Conservation (phyloP, 2,329 filamentous ascomycete genomes). For the Botrytis aclada region DNA sequence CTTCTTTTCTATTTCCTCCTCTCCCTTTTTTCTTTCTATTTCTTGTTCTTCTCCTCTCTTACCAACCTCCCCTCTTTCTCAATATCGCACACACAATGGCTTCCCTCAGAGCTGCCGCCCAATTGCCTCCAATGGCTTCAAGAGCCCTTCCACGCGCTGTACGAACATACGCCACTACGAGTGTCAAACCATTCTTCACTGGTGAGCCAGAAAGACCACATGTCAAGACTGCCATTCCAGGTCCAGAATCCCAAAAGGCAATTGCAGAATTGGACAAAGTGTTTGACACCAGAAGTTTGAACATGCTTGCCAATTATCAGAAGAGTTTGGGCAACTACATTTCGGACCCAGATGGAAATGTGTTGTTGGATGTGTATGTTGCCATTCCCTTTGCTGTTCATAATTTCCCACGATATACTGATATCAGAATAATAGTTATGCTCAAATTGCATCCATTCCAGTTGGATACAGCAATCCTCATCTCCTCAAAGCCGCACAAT, state of each 20-base stretch:
- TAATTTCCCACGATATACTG: constrained; percentile 10
- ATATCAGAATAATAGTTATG: constrained; percentile 50
- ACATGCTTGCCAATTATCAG: constrained; percentile 52
- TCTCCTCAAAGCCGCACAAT: constrained; percentile 61
- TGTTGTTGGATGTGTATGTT: constrained; percentile 48
- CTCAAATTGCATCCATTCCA: constrained; percentile 80
- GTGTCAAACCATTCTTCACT: constrained; percentile 34
- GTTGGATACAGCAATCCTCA: constrained; percentile 78
- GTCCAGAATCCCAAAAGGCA: constrained; percentile 40
- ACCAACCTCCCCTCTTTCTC: not conserved
- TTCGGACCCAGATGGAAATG: constrained; percentile 50
- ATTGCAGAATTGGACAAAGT: constrained; percentile 46
- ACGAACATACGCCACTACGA: constrained; percentile 29
- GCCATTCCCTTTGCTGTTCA: not conserved
- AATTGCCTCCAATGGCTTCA: constrained; percentile 31
- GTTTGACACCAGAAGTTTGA: constrained; percentile 51
- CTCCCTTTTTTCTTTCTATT: not conserved
- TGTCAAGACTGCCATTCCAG: constrained; percentile 41
- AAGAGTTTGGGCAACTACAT: constrained; percentile 54
- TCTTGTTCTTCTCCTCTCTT: not conserved
- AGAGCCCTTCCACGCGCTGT: constrained; percentile 23
- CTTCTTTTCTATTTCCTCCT: not conserved
- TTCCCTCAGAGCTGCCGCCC: constrained; percentile 36
- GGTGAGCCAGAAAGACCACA: constrained; percentile 35
- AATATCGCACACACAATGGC: constrained; percentile 28